Evolutionary conservation across 1,284 basidiomycete species (phyloP).

Genomic region (Ustilago curta): DNA sequence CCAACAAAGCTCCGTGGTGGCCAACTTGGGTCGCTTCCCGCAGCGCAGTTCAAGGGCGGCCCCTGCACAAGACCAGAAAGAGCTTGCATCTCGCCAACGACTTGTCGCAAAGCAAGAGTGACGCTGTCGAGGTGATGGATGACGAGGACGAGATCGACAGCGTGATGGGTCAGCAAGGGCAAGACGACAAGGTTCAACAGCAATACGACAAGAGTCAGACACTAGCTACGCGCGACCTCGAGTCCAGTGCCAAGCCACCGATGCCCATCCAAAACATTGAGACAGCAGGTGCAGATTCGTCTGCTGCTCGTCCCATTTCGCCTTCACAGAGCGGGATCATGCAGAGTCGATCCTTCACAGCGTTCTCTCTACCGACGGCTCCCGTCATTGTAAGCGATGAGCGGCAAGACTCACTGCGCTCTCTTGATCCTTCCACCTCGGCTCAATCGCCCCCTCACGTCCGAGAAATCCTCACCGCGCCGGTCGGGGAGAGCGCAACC

Average conservation of each 20-base stretch:
- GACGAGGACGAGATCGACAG: neutral
- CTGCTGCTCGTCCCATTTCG: constrained; percentile 6
- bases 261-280: neutral
- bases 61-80: constrained; percentile 11
- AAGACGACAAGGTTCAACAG: neutral
- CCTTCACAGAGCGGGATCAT: neutral
- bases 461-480: neutral
- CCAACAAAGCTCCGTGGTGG: constrained; percentile 63
- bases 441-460: neutral
- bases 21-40: constrained; percentile 33
- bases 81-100: constrained; percentile 28
- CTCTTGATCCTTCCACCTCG: constrained; percentile 1
- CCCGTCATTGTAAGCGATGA: neutral
- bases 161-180: neutral
- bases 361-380: neutral
- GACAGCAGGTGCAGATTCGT: neutral
- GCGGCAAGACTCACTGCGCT: neutral
- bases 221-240: neutral
- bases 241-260: neutral
- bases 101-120: constrained; percentile 4
- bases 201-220: constrained; percentile 6
- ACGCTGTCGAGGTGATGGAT: neutral
- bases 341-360: neutral
- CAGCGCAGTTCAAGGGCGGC: neutral
- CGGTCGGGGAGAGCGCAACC: neutral